Percentiles rank a stretch among this genome's conserved stretches.
phyloP scores from a whole-genome alignment of 2,329 filamentous ascomycete species.

The Trichoderma sp. region DNA sequence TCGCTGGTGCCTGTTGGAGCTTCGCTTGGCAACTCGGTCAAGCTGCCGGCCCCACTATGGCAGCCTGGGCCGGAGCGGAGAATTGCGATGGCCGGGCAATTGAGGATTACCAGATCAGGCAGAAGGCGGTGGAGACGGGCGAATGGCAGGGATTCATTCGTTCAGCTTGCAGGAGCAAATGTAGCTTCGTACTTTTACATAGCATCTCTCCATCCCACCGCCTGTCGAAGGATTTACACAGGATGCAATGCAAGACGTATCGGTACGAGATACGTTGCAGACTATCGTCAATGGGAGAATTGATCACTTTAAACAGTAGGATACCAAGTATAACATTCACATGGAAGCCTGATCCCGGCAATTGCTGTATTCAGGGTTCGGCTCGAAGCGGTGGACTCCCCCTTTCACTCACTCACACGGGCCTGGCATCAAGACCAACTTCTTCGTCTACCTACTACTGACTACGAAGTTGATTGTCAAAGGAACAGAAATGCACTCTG shows the following conservation, averaged over 20 bases:
- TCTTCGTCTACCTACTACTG: too few relatives aligned
- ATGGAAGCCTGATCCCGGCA: not conserved
- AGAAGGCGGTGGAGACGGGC: slow-evolving; percentile 6
- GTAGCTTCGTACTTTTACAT: too few relatives aligned
- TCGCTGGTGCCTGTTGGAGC: slow-evolving; percentile 19
- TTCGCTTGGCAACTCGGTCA: not conserved
- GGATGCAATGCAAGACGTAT: not conserved
- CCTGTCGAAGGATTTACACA: too few relatives aligned
- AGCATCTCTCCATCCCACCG: too few relatives aligned
- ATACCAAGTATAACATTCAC: not conserved
- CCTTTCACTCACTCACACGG: too few relatives aligned
- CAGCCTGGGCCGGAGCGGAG: slow-evolving; percentile 19
- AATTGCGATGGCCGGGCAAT: not conserved
- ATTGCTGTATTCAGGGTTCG: not conserved
- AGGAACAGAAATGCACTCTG: too few relatives aligned
- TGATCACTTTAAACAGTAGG: not conserved
- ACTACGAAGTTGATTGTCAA: too few relatives aligned
- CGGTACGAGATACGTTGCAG: not conserved
- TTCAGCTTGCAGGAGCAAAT: too few relatives aligned
- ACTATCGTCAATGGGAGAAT: too few relatives aligned
- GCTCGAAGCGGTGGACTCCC: too few relatives aligned
- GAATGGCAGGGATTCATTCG: not conserved
- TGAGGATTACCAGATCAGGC: not conserved
- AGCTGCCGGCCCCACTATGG: slow-evolving; percentile 9
- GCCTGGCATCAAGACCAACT: too few relatives aligned